Percentiles rank a stretch among this genome's conserved stretches.
These are phyloP conservation scores for Ocimum tenuiflorum DNA, from an alignment of 257 asterid species.

Conservation along the genomic window DNA sequence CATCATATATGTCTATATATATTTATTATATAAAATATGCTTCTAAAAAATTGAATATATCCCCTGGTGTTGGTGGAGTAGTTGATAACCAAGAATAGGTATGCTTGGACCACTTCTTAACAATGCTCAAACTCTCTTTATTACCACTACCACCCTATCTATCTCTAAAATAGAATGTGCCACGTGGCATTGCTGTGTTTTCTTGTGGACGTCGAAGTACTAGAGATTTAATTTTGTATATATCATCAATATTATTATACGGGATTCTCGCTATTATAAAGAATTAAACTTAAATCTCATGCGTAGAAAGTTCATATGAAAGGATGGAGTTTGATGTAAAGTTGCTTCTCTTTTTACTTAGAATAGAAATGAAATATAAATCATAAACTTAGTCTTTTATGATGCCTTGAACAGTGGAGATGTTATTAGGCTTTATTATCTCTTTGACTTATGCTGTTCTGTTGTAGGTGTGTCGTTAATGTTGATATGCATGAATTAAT, in stretches of 20 bases:
- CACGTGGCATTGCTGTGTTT: slow-evolving; percentile 19
- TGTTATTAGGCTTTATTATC: background rate
- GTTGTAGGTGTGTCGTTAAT: background rate
- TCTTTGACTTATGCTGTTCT: background rate
- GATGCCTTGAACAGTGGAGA: background rate
- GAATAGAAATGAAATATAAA: too few species aligned
- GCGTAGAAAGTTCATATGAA: too few species aligned
- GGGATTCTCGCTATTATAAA: background rate
- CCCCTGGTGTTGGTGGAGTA: background rate
- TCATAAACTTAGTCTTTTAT: too few species aligned
- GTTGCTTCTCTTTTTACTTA: too few species aligned
- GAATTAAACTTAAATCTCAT: background rate
- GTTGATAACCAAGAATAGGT: background rate
- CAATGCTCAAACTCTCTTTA: slow-evolving; percentile 23
- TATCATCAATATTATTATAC: background rate
- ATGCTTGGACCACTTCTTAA: slow-evolving; percentile 38
- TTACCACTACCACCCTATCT: slow-evolving; percentile 23
- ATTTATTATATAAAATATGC: too few species aligned
- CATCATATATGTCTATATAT: too few species aligned
- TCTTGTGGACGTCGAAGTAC: background rate
- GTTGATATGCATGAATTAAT: background rate
- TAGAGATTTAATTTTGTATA: background rate
- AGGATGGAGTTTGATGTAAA: background rate
- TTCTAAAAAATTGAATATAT: too few species aligned
- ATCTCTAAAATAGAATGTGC: slow-evolving; percentile 33